Evolutionary conservation across 805 yeast genomes (phyloP).

Genomic region (Saccharomycopsis microspora): DNA sequence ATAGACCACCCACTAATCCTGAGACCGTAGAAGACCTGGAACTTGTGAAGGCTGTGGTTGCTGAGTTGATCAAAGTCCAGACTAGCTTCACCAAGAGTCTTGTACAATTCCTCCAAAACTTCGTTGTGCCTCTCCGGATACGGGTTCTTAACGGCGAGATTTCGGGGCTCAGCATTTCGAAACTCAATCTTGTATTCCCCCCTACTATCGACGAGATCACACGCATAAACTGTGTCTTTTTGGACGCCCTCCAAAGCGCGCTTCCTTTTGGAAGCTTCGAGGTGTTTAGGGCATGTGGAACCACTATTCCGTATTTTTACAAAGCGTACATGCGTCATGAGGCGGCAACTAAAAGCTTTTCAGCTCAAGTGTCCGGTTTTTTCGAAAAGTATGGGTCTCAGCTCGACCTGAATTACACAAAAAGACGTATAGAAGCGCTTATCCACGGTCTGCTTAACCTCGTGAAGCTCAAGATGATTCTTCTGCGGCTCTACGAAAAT

Average conservation of each 20-base stretch:
- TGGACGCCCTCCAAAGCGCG: slow-evolving; percentile 64
- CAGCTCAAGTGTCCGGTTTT: slow-evolving; percentile 32
- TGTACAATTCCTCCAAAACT: slow-evolving; percentile 66
- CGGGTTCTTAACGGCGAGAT: slow-evolving; percentile 46
- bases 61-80: slow-evolving; percentile 62
- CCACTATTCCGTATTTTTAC: slow-evolving; percentile 80
- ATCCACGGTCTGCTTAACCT: slow-evolving; percentile 64
- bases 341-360: slow-evolving; percentile 71
- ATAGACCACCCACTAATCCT: slow-evolving; percentile 40
- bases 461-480: slow-evolving; percentile 54
- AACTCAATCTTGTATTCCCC: slow-evolving; percentile 73
- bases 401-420: slow-evolving; percentile 28
- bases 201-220: slow-evolving; percentile 94
- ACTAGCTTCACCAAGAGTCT: slow-evolving; percentile 61
- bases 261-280: slow-evolving; percentile 62
- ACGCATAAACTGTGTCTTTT: slow-evolving; percentile 74
- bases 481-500: slow-evolving; percentile 46
- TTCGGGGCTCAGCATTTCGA: slow-evolving; percentile 43
- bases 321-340: slow-evolving; percentile 91
- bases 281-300: slow-evolving; percentile 67
- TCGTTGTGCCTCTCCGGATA: slow-evolving; percentile 68
- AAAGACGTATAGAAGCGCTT: slow-evolving; percentile 45
- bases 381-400: slow-evolving; percentile 25
- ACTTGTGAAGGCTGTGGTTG: slow-evolving; percentile 42
- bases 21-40: slow-evolving; percentile 22